Evolutionary conservation across 83 land plant species (phyloP).

Genomic region (Picea abies): DNA sequence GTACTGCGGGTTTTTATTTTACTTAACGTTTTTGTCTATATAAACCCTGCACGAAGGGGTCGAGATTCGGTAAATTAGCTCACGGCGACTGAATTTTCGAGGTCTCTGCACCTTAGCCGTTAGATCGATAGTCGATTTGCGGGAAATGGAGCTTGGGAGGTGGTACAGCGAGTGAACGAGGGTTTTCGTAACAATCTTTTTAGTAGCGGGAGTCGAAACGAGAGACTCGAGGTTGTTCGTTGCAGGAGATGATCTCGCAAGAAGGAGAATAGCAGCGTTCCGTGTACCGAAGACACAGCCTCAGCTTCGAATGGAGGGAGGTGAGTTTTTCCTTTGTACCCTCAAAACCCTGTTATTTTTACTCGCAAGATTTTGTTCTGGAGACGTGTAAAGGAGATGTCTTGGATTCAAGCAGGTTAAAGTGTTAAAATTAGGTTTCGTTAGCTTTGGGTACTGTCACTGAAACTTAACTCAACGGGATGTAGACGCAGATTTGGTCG

Average conservation of each 20-base stretch:
- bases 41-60: background rate
- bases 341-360: background rate
- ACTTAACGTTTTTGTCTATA: background rate
- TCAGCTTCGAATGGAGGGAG: slow-evolving; percentile 18
- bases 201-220: background rate
- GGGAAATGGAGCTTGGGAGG: background rate
- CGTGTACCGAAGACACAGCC: background rate
- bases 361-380: background rate
- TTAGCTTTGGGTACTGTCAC: background rate
- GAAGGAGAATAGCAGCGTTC: background rate
- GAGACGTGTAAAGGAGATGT: background rate
- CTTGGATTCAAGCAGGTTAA: background rate
- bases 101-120: background rate
- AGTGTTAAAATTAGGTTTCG: background rate
- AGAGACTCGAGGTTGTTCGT: background rate
- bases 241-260: slow-evolving; percentile 16
- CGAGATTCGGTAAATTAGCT: slow-evolving; percentile 3
- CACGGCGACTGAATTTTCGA: background rate
- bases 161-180: background rate
- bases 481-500: background rate
- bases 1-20: background rate
- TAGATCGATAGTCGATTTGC: background rate
- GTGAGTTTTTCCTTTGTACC: background rate
- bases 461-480: background rate
- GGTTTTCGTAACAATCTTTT: background rate